Percentiles rank a stretch among this genome's conserved stretches.
Evolutionary conservation across 345 rosid genomes (phyloP).

Genomic region (Eucalyptus sp.): DNA sequence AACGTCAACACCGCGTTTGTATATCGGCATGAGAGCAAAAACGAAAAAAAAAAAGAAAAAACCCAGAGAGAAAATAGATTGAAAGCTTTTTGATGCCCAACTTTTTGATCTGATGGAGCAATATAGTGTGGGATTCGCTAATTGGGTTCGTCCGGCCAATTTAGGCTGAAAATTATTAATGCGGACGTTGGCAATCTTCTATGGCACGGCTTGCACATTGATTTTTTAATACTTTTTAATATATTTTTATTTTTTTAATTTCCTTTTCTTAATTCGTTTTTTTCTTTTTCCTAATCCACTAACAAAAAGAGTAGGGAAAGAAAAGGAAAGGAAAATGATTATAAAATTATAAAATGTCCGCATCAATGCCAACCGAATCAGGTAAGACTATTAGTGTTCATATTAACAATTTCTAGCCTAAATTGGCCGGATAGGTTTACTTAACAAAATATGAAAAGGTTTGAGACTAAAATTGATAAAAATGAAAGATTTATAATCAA

Average conservation of each 20-base stretch:
- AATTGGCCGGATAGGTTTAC: fast-evolving
- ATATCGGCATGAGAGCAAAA: background rate
- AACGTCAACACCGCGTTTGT: background rate
- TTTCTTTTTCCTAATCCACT: background rate
- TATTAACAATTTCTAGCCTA: fast-evolving
- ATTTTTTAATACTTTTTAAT: no score
- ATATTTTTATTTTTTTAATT: no score
- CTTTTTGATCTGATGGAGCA: background rate
- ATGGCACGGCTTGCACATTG: fast-evolving
- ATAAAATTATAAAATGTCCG: no score
- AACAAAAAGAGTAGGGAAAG: background rate
- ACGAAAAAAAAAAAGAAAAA: background rate
- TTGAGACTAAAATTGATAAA: fast-evolving
- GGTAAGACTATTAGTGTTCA: fast-evolving
- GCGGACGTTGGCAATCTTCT: fast-evolving
- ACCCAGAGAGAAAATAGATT: background rate
- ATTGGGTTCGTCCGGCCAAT: fast-evolving
- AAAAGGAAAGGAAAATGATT: no score
- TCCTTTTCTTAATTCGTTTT: no score
- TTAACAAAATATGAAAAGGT: no score
- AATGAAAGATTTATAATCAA: no score
- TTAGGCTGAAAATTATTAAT: no score
- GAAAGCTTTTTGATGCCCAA: background rate
- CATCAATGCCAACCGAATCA: background rate
- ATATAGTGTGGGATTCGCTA: background rate